Evolutionary conservation across 306 rosid genomes (phyloP).

Genomic region (Pachyrhizus erosus): DNA sequence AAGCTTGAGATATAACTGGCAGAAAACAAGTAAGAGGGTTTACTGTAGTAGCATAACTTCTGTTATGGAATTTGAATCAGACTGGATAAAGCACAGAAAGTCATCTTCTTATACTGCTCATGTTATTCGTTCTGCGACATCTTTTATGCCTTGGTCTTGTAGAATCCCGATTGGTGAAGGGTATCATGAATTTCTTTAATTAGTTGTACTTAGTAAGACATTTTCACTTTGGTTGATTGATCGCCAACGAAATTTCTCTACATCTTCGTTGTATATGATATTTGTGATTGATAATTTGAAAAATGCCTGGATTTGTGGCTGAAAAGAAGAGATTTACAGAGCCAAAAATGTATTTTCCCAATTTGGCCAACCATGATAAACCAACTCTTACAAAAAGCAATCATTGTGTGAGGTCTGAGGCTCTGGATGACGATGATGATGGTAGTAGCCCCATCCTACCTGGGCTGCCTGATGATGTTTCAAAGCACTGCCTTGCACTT

Average conservation of each 20-base stretch:
- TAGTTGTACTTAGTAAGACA: neutral
- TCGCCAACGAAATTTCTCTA: constrained; percentile 42
- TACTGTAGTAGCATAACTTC: constrained; percentile 53
- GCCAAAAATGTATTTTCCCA: constrained; percentile 66
- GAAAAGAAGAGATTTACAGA: constrained; percentile 65
- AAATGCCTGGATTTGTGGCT: constrained; percentile 69
- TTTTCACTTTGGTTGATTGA: constrained; percentile 32
- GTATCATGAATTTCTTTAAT: constrained; percentile 72
- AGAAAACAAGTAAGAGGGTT: constrained; percentile 40
- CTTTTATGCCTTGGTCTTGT: constrained; percentile 91
- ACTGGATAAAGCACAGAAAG: constrained; percentile 73
- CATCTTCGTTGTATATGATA: constrained; percentile 40
- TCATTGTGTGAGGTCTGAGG: constrained; percentile 46
- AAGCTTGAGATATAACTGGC: constrained; percentile 49
- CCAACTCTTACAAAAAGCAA: constrained; percentile 51
- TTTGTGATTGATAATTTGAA: constrained; percentile 42
- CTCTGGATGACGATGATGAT: constrained; percentile 48
- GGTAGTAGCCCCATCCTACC: constrained; percentile 62
- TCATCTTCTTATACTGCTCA: constrained; percentile 75
- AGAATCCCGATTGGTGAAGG: constrained; percentile 86
- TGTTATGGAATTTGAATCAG: constrained; percentile 89
- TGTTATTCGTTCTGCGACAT: constrained; percentile 78
- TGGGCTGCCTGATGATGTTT: constrained; percentile 92
- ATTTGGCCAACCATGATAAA: constrained; percentile 51
- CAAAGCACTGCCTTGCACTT: constrained; percentile 87